A percentile compares a stretch with the other conserved stretches of the same genome.
Evolutionary conservation across 192 early-diverging fungal species (phyloP).

Genomic region (Backusella westeae): DNA sequence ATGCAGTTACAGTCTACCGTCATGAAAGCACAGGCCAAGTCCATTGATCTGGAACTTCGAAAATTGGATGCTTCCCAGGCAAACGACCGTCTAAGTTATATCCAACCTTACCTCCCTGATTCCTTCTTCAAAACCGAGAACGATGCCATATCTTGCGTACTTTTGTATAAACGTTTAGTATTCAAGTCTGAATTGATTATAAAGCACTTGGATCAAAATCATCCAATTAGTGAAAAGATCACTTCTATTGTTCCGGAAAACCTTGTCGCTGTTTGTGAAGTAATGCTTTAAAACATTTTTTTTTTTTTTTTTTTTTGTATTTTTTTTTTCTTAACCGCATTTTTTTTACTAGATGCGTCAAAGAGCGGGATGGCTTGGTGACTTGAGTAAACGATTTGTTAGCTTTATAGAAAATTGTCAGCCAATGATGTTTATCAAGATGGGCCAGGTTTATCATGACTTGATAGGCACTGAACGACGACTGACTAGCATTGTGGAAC

Average conservation of each 20-base stretch:
- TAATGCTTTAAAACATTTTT: background rate
- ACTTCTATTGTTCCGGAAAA: conserved; percentile 46
- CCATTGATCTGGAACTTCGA: conserved; percentile 88
- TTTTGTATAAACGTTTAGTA: conserved; percentile 77
- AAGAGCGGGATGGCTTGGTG: conserved; percentile 65
- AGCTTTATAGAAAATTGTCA: conserved; percentile 64
- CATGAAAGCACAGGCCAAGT: conserved; percentile 83
- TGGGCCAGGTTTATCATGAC: conserved; percentile 77
- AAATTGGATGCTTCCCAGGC: conserved; percentile 87
- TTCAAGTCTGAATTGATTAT: conserved; percentile 81
- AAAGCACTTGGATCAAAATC: conserved; percentile 66
- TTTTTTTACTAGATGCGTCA: conserved; percentile 49
- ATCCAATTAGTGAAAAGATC: conserved; percentile 57
- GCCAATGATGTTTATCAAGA: conserved; percentile 65
- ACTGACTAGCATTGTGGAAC: conserved; percentile 71
- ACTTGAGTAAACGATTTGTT: conserved; percentile 65
- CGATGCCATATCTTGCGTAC: conserved; percentile 67
- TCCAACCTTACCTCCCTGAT: conserved; percentile 79
- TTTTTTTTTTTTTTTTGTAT: background rate
- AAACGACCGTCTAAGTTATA: conserved; percentile 61
- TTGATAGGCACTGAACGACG: conserved; percentile 75
- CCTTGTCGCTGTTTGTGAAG: conserved; percentile 54
- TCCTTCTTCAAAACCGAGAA: conserved; percentile 80
- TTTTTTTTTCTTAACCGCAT: background rate
- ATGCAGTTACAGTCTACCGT: conserved; percentile 77